Conservation (phyloP, 129 eudicot genomes). For the Sambucus nigra region DNA sequence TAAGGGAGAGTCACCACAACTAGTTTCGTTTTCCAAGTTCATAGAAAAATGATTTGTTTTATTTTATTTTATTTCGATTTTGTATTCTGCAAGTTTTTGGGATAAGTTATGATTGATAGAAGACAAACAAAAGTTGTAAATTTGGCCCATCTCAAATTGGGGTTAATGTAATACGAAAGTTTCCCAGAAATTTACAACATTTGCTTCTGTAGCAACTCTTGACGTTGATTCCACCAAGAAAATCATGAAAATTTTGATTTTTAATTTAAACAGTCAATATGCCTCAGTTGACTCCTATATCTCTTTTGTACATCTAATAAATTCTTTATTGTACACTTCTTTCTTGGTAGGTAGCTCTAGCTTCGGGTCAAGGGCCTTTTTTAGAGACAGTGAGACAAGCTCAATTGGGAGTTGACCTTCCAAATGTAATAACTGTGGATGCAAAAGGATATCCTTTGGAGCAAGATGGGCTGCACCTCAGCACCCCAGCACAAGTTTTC, state of each 20-base stretch:
- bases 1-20: no score
- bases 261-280: no score
- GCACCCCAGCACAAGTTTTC: slow-evolving; percentile 44
- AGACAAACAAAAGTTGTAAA: no score
- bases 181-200: not conserved
- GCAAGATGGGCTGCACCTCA: slow-evolving; percentile 44
- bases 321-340: not conserved
- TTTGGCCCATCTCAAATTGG: no score
- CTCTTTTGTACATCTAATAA: not conserved
- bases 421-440: slow-evolving; percentile 34
- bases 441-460: slow-evolving; percentile 44
- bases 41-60: no score
- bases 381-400: slow-evolving; percentile 34
- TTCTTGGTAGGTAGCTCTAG: slow-evolving; percentile 34
- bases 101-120: no score
- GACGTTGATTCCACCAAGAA: not conserved
- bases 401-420: slow-evolving; percentile 34
- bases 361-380: slow-evolving; percentile 39
- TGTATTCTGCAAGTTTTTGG: no score
- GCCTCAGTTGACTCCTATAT: no score
- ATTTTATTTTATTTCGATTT: no score
- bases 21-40: no score
- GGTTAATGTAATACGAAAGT: not conserved
- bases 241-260: not conserved
- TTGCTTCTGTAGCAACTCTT: not conserved